These are phyloP conservation scores for Calocybe indica DNA, from an alignment of 768 basidiomycete species.

Conservation along the genomic window DNA sequence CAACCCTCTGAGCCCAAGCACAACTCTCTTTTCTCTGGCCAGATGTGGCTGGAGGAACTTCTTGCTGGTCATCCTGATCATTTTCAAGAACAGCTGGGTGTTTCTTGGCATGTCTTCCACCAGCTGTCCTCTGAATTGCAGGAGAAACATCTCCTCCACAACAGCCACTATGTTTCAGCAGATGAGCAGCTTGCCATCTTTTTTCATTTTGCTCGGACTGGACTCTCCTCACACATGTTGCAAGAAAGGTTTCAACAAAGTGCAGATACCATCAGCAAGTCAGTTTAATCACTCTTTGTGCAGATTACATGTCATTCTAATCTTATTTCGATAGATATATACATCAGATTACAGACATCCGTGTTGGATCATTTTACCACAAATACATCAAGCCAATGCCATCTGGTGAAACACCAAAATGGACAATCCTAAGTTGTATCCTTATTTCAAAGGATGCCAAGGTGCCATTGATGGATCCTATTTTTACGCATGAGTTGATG, in stretches of 20 bases:
- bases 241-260: constrained; percentile 31
- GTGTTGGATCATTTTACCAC: constrained; percentile 6
- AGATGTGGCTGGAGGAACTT: background rate
- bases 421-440: constrained; percentile 24
- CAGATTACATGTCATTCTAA: background rate
- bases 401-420: constrained; percentile 9
- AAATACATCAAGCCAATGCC: constrained; percentile 2
- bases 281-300: background rate
- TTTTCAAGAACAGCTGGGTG: constrained; percentile 18
- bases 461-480: constrained; percentile 30
- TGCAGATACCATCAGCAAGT: constrained; percentile 32
- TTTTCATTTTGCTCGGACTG: constrained; percentile 21
- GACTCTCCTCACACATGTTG: constrained; percentile 17
- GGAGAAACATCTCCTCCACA: constrained; percentile 9
- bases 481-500: constrained; percentile 14
- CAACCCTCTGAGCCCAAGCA: background rate
- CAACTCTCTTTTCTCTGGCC: background rate
- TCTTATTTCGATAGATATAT: constrained; percentile 12
- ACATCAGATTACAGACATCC: constrained; percentile 10
- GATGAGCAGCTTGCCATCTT: constrained; percentile 35
- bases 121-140: constrained; percentile 18
- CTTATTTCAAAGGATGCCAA: constrained; percentile 22
- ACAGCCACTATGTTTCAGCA: constrained; percentile 16
- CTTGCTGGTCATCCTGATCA: constrained; percentile 17
- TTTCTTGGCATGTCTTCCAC: constrained; percentile 19